phyloP scores from a whole-genome alignment of 495 filamentous ascomycete species.

The Hypoxylon intermedium region DNA sequence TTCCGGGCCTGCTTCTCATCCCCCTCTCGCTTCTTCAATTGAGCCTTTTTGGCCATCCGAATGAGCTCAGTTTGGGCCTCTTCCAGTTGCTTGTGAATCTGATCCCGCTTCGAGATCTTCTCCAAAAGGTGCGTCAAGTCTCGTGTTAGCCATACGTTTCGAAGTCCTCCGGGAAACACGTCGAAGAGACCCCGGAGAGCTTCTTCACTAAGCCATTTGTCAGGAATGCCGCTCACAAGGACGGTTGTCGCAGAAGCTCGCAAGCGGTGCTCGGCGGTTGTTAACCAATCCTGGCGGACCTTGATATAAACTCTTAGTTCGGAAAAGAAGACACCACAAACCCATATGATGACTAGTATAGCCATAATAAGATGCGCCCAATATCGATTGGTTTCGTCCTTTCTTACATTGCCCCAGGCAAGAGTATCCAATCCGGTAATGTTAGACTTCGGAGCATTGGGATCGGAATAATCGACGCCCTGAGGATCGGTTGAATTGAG shows the following conservation, averaged over 20 bases:
- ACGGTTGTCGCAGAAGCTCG: slow-evolving; percentile 97
- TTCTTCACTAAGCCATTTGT: slow-evolving; percentile 83
- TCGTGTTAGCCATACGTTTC: slow-evolving; percentile 96
- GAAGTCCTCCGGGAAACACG: slow-evolving; percentile 93
- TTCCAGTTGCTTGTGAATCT: slow-evolving; percentile 76
- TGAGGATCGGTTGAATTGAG: slow-evolving; percentile 45
- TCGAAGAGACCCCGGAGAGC: slow-evolving; percentile 88
- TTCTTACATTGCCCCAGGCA: slow-evolving; percentile 89
- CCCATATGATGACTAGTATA: slow-evolving; percentile 78
- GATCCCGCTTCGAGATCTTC: slow-evolving; percentile 80
- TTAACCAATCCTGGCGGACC: slow-evolving; percentile 90
- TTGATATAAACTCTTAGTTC: slow-evolving; percentile 93
- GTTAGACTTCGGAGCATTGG: slow-evolving; percentile 44
- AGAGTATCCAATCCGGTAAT: slow-evolving; percentile 79
- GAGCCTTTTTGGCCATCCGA: slow-evolving; percentile 74
- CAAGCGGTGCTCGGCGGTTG: slow-evolving; percentile 92
- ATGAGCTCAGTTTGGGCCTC: slow-evolving; percentile 85
- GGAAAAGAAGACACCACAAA: slow-evolving; percentile 86
- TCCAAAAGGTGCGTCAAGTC: slow-evolving; percentile 86
- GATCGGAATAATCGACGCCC: slow-evolving; percentile 35
- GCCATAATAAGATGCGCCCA: slow-evolving; percentile 91
- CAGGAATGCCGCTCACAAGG: slow-evolving; percentile 86
- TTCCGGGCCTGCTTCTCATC: slow-evolving; percentile 70
- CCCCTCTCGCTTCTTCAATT: slow-evolving; percentile 68
- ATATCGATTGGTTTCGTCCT: slow-evolving; percentile 72